These are phyloP conservation scores for Crithidia acanthocephali DNA, from an alignment of 208 protist genomes.

Conservation along the genomic window DNA sequence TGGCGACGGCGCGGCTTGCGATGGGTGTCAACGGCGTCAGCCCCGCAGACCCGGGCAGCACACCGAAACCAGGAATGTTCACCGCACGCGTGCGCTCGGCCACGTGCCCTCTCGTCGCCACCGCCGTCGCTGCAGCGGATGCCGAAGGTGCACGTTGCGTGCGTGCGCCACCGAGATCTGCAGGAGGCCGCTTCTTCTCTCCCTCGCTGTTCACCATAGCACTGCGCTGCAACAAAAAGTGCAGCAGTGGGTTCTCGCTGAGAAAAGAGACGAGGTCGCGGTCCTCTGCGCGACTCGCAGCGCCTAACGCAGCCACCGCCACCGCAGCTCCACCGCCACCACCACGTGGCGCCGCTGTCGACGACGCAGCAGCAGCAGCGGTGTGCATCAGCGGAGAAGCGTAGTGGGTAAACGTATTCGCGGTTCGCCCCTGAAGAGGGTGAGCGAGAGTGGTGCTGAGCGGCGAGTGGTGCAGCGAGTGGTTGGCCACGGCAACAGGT, in stretches of 20 bases:
- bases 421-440: neutral
- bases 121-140: neutral
- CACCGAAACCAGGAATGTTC: constrained; percentile 26
- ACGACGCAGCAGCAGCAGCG: neutral
- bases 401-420: neutral
- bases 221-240: constrained; percentile 21
- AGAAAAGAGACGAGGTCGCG: constrained; percentile 18
- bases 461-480: neutral
- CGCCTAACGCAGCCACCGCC: constrained; percentile 1
- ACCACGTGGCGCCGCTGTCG: neutral
- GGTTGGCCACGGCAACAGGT: neutral
- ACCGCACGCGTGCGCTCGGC: constrained; percentile 5
- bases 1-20: constrained; percentile 2
- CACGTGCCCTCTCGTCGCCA: neutral
- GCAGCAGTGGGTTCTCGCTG: constrained; percentile 18
- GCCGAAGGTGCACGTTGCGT: neutral
- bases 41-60: constrained; percentile 23
- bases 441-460: neutral
- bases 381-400: neutral
- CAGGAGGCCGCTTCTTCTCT: neutral
- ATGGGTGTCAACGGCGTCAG: constrained; percentile 6
- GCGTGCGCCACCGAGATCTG: neutral
- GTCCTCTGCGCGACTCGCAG: constrained; percentile 10
- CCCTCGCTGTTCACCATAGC: neutral
- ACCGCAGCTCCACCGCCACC: neutral